Percentiles rank a stretch among this genome's conserved stretches.
These are phyloP conservation scores for Ogataea minuta DNA, from an alignment of 805 yeast species.

Conservation along the genomic window DNA sequence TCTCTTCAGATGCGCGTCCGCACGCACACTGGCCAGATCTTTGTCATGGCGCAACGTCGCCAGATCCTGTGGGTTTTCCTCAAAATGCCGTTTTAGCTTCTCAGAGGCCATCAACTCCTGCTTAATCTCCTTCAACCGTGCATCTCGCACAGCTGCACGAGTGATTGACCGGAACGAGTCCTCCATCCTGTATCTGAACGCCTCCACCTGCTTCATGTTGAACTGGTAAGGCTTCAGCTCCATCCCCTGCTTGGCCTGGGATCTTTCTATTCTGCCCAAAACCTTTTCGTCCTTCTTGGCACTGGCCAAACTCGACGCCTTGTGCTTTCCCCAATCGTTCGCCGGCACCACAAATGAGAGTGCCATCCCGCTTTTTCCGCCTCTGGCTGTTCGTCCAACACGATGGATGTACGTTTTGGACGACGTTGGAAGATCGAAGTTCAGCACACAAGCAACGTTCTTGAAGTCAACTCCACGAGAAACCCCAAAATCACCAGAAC, in stretches of 20 bases:
- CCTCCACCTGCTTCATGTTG: slow-evolving; percentile 88
- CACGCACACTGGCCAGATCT: slow-evolving; percentile 77
- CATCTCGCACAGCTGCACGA: slow-evolving; percentile 84
- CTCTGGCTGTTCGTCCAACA: slow-evolving; percentile 96
- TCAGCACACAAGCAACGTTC: slow-evolving; percentile 94
- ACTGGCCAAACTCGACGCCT: slow-evolving; percentile 64
- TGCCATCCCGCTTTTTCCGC: slow-evolving; percentile 93
- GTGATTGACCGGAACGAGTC: slow-evolving; percentile 97
- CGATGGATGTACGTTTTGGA: slow-evolving; percentile 90
- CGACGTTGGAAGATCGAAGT: slow-evolving; percentile 89
- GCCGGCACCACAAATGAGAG: slow-evolving; percentile 85
- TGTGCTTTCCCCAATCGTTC: slow-evolving; percentile 86
- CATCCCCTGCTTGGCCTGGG: slow-evolving; percentile 70
- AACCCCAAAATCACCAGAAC: slow-evolving; percentile 74
- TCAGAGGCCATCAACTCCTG: slow-evolving; percentile 85
- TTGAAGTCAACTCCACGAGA: slow-evolving; percentile 96
- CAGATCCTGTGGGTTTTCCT: slow-evolving; percentile 95
- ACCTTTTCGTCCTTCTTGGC: slow-evolving; percentile 87
- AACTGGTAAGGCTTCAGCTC: slow-evolving; percentile 85
- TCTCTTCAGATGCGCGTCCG: slow-evolving; percentile 82
- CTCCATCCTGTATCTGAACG: slow-evolving; percentile 93
- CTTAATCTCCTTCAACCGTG: slow-evolving; percentile 84
- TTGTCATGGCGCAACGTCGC: slow-evolving; percentile 87
- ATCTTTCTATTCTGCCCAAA: slow-evolving; percentile 68
- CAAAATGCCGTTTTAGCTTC: slow-evolving; percentile 89